Evolutionary conservation across 1,284 basidiomycete species (phyloP).

Genomic region (Mycena sp.): DNA sequence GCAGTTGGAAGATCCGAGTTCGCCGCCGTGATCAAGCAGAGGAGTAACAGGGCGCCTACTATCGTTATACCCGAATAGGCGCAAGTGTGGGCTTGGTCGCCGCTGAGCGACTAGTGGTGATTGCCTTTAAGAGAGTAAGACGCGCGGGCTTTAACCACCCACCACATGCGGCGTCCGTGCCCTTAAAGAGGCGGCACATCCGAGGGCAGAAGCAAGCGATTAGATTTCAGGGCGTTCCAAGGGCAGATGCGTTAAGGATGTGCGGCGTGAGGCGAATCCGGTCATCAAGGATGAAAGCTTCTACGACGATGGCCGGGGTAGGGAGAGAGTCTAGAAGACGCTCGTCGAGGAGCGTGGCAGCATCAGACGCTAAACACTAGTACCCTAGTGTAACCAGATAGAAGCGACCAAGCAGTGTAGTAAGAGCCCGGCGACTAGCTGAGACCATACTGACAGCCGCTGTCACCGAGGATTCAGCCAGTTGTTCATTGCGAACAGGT

Average conservation of each 20-base stretch:
- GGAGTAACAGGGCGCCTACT: background rate
- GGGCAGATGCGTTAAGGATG: background rate
- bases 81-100: slow-evolving; percentile 10
- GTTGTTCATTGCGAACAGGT: too few relatives aligned
- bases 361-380: too few relatives aligned
- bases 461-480: too few relatives aligned
- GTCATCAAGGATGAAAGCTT: slow-evolving; percentile 19
- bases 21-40: background rate
- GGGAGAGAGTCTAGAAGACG: too few relatives aligned
- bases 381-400: too few relatives aligned
- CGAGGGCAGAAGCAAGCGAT: slow-evolving; percentile 18
- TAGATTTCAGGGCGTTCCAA: background rate
- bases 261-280: background rate
- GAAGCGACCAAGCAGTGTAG: too few relatives aligned
- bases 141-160: slow-evolving; percentile 6
- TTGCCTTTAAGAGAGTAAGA: slow-evolving; percentile 20
- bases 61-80: background rate
- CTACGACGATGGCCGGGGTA: too few relatives aligned
- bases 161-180: background rate
- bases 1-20: slow-evolving; percentile 10
- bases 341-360: too few relatives aligned
- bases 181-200: slow-evolving; percentile 4
- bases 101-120: slow-evolving; percentile 3
- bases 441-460: too few relatives aligned
- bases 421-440: too few relatives aligned